Conservation (phyloP, 1,284 basidiomycete species). For the Malassezia furfur region DNA sequence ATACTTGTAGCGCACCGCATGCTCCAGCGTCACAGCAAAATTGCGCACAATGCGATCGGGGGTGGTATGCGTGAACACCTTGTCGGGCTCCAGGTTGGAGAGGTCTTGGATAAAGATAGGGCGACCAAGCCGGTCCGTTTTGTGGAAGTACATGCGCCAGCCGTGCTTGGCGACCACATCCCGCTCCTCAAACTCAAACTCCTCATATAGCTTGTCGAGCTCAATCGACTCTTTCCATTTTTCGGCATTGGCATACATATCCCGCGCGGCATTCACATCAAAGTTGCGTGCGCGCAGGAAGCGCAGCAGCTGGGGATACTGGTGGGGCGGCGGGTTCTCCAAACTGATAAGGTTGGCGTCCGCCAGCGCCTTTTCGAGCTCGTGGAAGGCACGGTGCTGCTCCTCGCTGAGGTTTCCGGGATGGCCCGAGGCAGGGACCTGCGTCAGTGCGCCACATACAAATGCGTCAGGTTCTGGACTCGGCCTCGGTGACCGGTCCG, state of each 20-base stretch:
- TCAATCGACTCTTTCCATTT: constrained; percentile 36
- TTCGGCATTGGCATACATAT: constrained; percentile 37
- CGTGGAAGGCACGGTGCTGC: constrained; percentile 28
- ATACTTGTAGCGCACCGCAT: constrained; percentile 36
- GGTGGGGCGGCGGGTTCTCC: constrained; percentile 20
- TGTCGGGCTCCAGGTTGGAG: constrained; percentile 28
- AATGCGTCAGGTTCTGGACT: background rate
- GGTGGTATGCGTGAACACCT: constrained; percentile 30
- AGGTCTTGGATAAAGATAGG: constrained; percentile 46
- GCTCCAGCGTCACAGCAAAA: constrained; percentile 43
- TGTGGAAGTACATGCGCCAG: constrained; percentile 48
- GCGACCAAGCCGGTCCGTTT: constrained; percentile 33
- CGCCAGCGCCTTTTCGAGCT: constrained; percentile 19
- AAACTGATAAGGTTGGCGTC: constrained; percentile 19
- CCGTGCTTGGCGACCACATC: constrained; percentile 32
- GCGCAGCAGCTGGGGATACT: constrained; percentile 30
- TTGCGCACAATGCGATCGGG: constrained; percentile 38
- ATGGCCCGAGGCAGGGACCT: constrained; percentile 23
- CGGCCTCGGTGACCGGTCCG: background rate
- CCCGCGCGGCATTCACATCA: constrained; percentile 25
- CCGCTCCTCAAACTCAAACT: constrained; percentile 33
- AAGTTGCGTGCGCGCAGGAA: constrained; percentile 41
- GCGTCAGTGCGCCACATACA: background rate
- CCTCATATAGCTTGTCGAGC: constrained; percentile 24
- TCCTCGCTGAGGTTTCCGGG: constrained; percentile 30